Percentiles rank a stretch among this genome's conserved stretches.
phyloP scores from a whole-genome alignment of 257 asterid species.

The Solanum sejunctum region DNA sequence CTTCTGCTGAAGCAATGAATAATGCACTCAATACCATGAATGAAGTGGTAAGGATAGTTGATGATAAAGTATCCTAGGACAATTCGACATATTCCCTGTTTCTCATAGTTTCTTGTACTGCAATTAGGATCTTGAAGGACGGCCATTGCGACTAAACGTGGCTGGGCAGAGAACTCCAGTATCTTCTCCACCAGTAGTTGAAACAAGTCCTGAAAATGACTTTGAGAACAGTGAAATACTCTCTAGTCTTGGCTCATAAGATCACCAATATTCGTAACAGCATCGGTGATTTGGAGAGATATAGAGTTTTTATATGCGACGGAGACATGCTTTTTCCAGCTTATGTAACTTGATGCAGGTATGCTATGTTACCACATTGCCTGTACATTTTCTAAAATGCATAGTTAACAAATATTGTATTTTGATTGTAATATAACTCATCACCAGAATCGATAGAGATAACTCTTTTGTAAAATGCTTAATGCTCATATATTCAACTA shows the following conservation, averaged over 20 bases:
- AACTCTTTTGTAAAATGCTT: background rate
- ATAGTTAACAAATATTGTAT: background rate
- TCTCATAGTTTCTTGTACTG: background rate
- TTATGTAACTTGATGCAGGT: background rate
- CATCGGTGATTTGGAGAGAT: background rate
- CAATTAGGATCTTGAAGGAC: conserved; percentile 69
- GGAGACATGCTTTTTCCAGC: background rate
- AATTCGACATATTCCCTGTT: background rate
- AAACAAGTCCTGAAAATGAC: conserved; percentile 10
- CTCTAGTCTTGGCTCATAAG: conserved; percentile 5
- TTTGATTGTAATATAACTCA: background rate
- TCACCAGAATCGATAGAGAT: background rate
- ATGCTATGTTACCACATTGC: background rate
- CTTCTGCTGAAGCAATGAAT: conserved; percentile 51
- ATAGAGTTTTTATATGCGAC: background rate
- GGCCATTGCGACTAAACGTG: conserved; percentile 59
- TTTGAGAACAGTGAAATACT: conserved; percentile 20
- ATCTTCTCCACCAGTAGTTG: conserved; percentile 22
- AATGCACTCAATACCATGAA: conserved; percentile 60
- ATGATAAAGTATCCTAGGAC: background rate
- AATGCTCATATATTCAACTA: background rate
- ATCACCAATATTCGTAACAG: background rate
- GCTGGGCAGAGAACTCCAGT: conserved; percentile 34
- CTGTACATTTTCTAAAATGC: background rate
- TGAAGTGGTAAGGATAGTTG: conserved; percentile 51